A percentile compares a stretch with the other conserved stretches of the same genome.
Evolutionary conservation across 441 rosid genomes (phyloP).

Genomic region (Euphorbia celastroides): DNA sequence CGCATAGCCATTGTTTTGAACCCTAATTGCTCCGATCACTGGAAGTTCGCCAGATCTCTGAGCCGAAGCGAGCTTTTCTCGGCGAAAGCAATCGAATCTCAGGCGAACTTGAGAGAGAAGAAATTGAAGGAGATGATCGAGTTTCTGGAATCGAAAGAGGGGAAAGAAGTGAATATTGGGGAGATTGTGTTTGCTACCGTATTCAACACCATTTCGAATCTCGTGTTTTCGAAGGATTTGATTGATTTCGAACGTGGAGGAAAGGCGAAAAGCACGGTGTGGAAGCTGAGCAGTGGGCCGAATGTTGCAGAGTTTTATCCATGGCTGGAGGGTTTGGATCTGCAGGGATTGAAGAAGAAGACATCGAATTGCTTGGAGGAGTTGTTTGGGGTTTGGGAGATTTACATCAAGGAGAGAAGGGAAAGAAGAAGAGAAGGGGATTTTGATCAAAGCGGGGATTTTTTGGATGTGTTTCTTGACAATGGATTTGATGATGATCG

Average conservation of each 20-base stretch:
- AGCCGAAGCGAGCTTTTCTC: conserved; percentile 28
- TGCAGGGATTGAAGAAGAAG: conserved; percentile 27
- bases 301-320: conserved; percentile 33
- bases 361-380: not conserved
- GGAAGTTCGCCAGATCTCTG: conserved; percentile 23
- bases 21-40: conserved; percentile 15
- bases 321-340: conserved; percentile 22
- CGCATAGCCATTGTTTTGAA: conserved; percentile 17
- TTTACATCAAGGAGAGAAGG: conserved; percentile 25
- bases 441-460: conserved; percentile 12
- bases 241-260: conserved; percentile 14
- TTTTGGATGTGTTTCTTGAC: conserved; percentile 28
- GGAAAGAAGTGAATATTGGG: conserved; percentile 18
- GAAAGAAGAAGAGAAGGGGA: conserved; percentile 4
- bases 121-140: not conserved
- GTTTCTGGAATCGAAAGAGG: not conserved
- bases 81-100: not conserved
- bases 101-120: not conserved
- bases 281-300: conserved; percentile 21
- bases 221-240: conserved; percentile 10
- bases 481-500: conserved; percentile 25
- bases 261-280: conserved; percentile 9
- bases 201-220: conserved; percentile 20
- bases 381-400: conserved; percentile 22
- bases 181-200: conserved; percentile 23